phyloP scores from a whole-genome alignment of 768 basidiomycete genomes.

The Leccinum uliginosum region DNA sequence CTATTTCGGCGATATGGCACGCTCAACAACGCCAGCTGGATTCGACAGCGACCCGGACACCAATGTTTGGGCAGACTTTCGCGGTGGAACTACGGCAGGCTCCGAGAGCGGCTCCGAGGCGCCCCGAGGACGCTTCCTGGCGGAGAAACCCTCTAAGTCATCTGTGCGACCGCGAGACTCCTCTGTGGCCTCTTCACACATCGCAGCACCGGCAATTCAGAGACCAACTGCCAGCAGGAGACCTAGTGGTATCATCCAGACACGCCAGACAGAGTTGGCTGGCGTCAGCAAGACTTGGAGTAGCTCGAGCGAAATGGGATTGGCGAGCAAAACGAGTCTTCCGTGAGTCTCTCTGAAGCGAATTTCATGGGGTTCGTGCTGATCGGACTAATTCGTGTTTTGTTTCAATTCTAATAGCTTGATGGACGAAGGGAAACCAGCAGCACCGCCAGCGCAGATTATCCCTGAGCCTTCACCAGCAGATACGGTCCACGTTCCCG shows the following conservation, averaged over 20 bases:
- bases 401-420: slow-evolving; percentile 9
- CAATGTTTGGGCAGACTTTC: slow-evolving; percentile 30
- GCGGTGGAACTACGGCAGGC: background rate
- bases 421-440: slow-evolving; percentile 25
- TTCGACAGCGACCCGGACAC: slow-evolving; percentile 17
- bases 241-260: slow-evolving; percentile 20
- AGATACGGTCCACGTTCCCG: slow-evolving; percentile 28
- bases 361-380: background rate
- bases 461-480: slow-evolving; percentile 20
- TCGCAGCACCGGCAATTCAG: slow-evolving; percentile 6
- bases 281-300: slow-evolving; percentile 33
- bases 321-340: slow-evolving; percentile 15
- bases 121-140: slow-evolving; percentile 15
- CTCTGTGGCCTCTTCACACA: slow-evolving; percentile 25
- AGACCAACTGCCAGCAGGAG: slow-evolving; percentile 26
- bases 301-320: slow-evolving; percentile 20
- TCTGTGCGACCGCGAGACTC: slow-evolving; percentile 23
- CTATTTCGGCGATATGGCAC: slow-evolving; percentile 27
- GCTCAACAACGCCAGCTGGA: slow-evolving; percentile 22
- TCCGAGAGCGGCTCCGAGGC: slow-evolving; percentile 22
- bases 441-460: slow-evolving; percentile 6
- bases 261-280: slow-evolving; percentile 28
- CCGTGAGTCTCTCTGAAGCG: slow-evolving; percentile 14
- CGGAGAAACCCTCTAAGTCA: slow-evolving; percentile 21
- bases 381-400: background rate